Evolutionary conservation across 2,329 filamentous ascomycete genomes (phyloP).

Genomic region (Diplodia mutila): DNA sequence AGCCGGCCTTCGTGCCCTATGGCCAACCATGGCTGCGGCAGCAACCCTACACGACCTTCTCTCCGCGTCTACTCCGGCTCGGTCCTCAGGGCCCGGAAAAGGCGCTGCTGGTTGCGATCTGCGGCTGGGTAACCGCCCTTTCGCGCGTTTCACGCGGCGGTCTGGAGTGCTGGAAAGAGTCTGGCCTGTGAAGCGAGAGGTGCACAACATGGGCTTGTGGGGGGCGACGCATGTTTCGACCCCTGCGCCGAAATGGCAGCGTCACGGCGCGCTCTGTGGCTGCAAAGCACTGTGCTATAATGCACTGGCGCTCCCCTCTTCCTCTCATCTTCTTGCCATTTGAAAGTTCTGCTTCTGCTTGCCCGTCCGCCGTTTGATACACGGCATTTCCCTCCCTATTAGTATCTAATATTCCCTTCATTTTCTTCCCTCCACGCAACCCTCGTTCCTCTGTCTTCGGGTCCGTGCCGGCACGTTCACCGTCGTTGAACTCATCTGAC

Average conservation of each 20-base stretch:
- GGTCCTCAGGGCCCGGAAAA: no score
- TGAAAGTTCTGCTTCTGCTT: no score
- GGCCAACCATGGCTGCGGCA: no score
- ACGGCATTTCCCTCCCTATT: conserved; percentile 12
- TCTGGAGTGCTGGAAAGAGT: conserved; percentile 2
- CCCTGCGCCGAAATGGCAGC: conserved; percentile 22
- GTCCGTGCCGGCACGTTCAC: conserved; percentile 23
- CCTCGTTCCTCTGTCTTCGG: no score
- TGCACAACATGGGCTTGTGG: conserved; percentile 9
- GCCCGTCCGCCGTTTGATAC: conserved; percentile 7
- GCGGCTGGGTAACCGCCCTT: neutral
- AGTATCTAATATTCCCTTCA: conserved; percentile 5
- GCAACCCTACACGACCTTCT: no score
- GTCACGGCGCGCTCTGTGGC: conserved; percentile 3
- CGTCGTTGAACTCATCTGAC: conserved; percentile 1
- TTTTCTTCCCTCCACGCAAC: neutral
- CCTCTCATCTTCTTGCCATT: conserved; percentile 4
- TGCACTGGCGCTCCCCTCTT: conserved; percentile 1
- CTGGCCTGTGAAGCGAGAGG: neutral
- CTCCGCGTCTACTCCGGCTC: no score
- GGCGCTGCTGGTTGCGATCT: neutral
- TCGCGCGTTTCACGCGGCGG: conserved; percentile 13
- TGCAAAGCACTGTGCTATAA: conserved; percentile 13
- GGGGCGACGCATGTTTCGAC: conserved; percentile 13
- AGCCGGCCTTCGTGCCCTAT: no score